These are phyloP conservation scores for Coprinellus aureogranulatus DNA, from an alignment of 768 basidiomycete genomes.

Conservation along the genomic window DNA sequence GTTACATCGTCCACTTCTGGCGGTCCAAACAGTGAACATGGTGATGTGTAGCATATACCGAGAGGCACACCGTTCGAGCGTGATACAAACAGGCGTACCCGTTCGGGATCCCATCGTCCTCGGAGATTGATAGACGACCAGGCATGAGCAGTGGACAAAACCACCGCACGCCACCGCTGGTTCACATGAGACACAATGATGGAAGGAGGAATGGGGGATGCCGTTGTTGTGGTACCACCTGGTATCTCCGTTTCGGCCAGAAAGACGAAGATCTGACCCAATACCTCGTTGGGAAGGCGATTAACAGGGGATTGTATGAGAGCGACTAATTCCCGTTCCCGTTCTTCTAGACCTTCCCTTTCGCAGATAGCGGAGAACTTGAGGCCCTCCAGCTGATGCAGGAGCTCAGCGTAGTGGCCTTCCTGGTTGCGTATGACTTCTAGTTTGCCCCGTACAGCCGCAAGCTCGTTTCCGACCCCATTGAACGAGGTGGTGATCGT, in stretches of 20 bases:
- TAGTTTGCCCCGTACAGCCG: conserved; percentile 37
- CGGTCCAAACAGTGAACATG: conserved; percentile 17
- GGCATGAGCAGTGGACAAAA: conserved; percentile 39
- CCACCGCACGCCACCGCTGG: conserved; percentile 46
- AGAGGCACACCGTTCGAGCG: conserved; percentile 34
- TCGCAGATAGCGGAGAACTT: conserved; percentile 34
- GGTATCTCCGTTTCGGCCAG: conserved; percentile 22
- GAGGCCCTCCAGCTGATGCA: conserved; percentile 39
- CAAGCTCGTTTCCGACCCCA: conserved; percentile 31
- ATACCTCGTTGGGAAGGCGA: conserved; percentile 50
- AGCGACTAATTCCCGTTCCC: conserved; percentile 31
- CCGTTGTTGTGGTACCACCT: background rate
- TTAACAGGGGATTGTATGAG: conserved; percentile 44
- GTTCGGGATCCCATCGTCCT: conserved; percentile 12
- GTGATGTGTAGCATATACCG: conserved; percentile 29
- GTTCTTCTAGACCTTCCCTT: conserved; percentile 24
- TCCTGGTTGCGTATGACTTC: conserved; percentile 34
- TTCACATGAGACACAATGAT: conserved; percentile 35
- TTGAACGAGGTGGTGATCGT: too few species aligned
- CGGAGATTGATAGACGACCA: conserved; percentile 36
- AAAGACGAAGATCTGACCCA: conserved; percentile 41
- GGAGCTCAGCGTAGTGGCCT: conserved; percentile 36
- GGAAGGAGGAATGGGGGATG: background rate
- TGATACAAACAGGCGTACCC: conserved; percentile 26
- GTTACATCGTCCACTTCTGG: conserved; percentile 11